Base-by-base conservation (phyloP, 768 basidiomycete species). In the Phlegmacium glaucopus region DNA sequence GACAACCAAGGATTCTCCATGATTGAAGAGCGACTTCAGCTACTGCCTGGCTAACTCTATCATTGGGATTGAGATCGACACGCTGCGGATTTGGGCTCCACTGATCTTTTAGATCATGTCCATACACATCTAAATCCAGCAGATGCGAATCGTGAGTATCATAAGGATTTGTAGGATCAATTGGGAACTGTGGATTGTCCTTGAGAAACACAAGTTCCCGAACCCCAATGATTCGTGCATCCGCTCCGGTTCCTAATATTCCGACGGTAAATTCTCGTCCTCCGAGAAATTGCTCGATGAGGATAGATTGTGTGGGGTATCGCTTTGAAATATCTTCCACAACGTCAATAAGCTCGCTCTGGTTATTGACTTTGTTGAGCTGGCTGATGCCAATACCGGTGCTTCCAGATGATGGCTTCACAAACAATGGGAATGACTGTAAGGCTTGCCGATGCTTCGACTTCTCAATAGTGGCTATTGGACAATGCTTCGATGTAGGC, bases 231-330 rank as follows among this genome's bases (percentile, higher is more conserved):
- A 51, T 54, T 2, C 39, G 28, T 1, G 60, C 56, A 11, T 55
- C 50, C 30, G 37, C 42, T 1, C 61, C 61, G 3, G 57, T 63
- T 3, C 59, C 61, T 10, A 61, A 15, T 32, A 63, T 57, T 7
- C 58, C 56, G 1, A 61, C 56, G 2, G 61, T 63, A 29, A 63
- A 58, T 39, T 63, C 61, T 2, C 56, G 47, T 8, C 61, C 60
- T 5, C 41, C 38, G 22, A 63, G 55, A 42, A 63, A 63, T 18
- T 48, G 41, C 47, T 63, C 61, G 27, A 63, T 42, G 9, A 61
- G 30, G 25, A 61, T 55, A 13, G 51, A 35, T 42, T 63, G 53
- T 13, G 42, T 43, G 3, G 61, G 61, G 41, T 57, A 60, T 48
- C 49, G 49, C 16, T 28, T 15, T 9, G 52, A 49, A 9, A 58